Conservation (phyloP, 345 rosid species). For the Melastoma malabathricum region DNA sequence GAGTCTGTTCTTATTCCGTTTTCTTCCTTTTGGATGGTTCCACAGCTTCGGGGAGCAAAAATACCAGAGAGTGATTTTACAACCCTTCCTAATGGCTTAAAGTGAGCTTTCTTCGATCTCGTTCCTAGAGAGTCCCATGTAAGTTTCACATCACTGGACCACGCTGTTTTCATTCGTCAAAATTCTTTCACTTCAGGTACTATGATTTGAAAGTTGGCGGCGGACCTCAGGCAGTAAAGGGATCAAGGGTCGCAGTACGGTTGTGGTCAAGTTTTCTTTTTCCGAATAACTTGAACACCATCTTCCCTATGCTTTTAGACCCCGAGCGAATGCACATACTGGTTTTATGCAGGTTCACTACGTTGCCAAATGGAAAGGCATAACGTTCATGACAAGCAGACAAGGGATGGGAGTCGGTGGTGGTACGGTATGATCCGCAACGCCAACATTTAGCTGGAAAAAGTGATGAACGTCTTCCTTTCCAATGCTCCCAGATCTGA, state of each 20-base stretch:
- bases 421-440: conserved; percentile 56
- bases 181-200: conserved; percentile 38
- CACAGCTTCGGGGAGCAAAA: conserved; percentile 79
- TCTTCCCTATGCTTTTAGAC: background rate
- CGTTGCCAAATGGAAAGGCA: conserved; percentile 92
- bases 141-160: background rate
- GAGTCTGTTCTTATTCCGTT: background rate
- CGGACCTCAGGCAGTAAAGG: conserved; percentile 69
- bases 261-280: conserved; percentile 45
- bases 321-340: background rate
- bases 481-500: too few relatives aligned
- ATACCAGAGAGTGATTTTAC: conserved; percentile 74
- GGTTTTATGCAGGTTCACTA: conserved; percentile 55
- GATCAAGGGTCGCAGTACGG: conserved; percentile 99
- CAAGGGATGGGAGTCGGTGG: conserved; percentile 97
- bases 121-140: too few relatives aligned
- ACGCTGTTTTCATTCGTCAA: conserved; percentile 9
- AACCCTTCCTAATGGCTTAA: conserved; percentile 74
- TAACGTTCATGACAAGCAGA: conserved; percentile 95
- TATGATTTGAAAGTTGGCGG: conserved; percentile 82
- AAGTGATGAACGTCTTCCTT: too few relatives aligned
- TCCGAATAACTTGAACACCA: background rate
- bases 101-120: conserved; percentile 38
- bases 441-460: background rate
- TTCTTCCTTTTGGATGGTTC: conserved; percentile 6